phyloP scores from a whole-genome alignment of 768 basidiomycete species.

The Wakefieldia striispora region DNA sequence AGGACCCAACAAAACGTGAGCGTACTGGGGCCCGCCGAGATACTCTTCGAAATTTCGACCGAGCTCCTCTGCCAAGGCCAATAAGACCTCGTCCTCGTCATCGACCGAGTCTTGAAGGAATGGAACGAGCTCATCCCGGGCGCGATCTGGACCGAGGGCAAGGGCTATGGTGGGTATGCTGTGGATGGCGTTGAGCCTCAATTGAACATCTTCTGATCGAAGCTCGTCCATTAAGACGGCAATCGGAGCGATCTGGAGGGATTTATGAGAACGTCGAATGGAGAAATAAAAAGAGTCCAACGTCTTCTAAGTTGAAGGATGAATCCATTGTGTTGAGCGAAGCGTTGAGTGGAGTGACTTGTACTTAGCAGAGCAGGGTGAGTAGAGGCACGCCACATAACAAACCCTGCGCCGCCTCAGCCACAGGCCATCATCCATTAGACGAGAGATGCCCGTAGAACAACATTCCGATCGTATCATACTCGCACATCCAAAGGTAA shows the following conservation, averaged over 20 bases:
- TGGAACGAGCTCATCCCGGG: conserved; percentile 91
- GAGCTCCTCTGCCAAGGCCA: conserved; percentile 93
- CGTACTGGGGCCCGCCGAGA: conserved; percentile 84
- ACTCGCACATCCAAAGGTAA: conserved; percentile 64
- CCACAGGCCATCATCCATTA: background rate
- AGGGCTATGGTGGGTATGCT: conserved; percentile 97
- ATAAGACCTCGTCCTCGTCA: conserved; percentile 96
- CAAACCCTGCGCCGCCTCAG: conserved; percentile 6
- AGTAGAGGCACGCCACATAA: conserved; percentile 15
- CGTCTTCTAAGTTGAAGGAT: conserved; percentile 67
- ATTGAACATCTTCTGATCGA: conserved; percentile 94
- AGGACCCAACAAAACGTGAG: conserved; percentile 86
- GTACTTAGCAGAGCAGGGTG: too few relatives aligned
- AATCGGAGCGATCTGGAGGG: conserved; percentile 81
- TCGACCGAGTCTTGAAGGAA: conserved; percentile 99
- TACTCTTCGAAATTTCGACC: conserved; percentile 93
- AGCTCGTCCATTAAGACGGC: conserved; percentile 98
- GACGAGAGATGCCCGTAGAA: conserved; percentile 55
- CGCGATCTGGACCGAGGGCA: conserved; percentile 92
- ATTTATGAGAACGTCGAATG: conserved; percentile 18
- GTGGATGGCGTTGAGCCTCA: conserved; percentile 95
- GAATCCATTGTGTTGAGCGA: conserved; percentile 54
- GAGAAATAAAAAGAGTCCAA: conserved; percentile 33
- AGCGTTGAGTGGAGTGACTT: too few relatives aligned
- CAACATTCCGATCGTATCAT: conserved; percentile 41